These are phyloP conservation scores for Manihot esculenta DNA, from an alignment of 441 rosid species.

Conservation along the genomic window DNA sequence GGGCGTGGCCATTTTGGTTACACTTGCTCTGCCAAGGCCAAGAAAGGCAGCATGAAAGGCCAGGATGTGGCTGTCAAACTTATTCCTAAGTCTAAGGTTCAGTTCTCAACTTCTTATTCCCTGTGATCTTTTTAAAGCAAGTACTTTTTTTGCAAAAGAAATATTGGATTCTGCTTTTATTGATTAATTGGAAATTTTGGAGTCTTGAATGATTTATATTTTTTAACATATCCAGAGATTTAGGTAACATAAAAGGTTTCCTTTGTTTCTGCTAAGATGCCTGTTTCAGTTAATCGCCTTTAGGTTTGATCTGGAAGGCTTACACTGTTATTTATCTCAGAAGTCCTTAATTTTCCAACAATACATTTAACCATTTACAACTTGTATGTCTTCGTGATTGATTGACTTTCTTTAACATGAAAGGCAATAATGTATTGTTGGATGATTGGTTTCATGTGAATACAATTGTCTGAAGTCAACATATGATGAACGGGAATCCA, in stretches of 20 bases:
- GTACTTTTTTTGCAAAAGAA: not conserved
- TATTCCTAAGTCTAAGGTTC: slow-evolving; percentile 86
- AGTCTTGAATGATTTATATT: not conserved
- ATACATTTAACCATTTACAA: not conserved
- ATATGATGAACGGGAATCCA: not conserved
- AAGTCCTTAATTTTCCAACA: no score
- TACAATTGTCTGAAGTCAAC: not conserved
- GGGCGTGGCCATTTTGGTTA: slow-evolving; percentile 95
- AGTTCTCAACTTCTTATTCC: slow-evolving; percentile 1
- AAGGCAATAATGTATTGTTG: no score
- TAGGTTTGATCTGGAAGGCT: not conserved
- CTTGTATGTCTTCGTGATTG: not conserved
- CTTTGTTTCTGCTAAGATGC: not conserved
- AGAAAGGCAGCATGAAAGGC: slow-evolving; percentile 79
- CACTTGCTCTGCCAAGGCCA: slow-evolving; percentile 78
- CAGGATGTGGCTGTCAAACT: slow-evolving; percentile 91
- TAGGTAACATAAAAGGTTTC: no score
- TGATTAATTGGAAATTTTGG: slow-evolving; percentile 4
- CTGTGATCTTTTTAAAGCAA: slow-evolving; percentile 3
- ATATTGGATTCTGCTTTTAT: not conserved
- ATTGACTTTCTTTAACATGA: no score
- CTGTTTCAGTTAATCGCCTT: not conserved
- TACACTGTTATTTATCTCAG: not conserved
- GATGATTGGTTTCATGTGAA: no score
- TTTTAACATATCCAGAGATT: not conserved